Conservation (phyloP, 495 filamentous ascomycete species). For the Aspergillus sclerotiicarbonarius region DNA sequence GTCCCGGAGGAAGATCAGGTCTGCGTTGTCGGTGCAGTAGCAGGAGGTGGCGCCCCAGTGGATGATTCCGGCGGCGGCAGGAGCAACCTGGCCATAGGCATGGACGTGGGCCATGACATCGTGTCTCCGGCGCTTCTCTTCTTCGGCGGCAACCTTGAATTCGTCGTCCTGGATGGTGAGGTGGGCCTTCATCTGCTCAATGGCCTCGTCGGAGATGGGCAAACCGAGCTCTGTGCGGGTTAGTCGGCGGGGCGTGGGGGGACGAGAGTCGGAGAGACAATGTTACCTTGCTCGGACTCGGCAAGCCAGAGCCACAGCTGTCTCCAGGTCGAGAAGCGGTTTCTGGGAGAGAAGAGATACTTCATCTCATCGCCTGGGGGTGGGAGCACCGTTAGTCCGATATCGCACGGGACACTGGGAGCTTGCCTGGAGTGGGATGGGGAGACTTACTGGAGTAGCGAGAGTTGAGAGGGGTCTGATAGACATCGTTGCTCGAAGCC, state of each 20-base stretch:
- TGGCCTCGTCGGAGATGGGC: constrained; percentile 65
- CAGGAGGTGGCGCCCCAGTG: constrained; percentile 71
- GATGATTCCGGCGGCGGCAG: constrained; percentile 83
- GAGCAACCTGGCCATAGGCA: constrained; percentile 68
- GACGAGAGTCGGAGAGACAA: constrained; percentile 6
- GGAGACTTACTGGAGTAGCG: constrained; percentile 64
- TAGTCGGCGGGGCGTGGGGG: constrained; percentile 20
- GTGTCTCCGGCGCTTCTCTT: constrained; percentile 74
- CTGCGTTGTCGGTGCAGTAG: constrained; percentile 82
- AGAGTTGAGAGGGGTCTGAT: constrained; percentile 70
- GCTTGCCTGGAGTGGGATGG: not conserved
- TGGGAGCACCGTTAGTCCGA: constrained; percentile 22
- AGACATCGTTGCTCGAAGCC: constrained; percentile 62
- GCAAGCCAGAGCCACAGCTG: constrained; percentile 81
- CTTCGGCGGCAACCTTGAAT: constrained; percentile 71
- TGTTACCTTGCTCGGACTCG: constrained; percentile 69
- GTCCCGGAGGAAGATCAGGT: constrained; percentile 78
- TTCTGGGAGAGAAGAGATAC: constrained; percentile 67
- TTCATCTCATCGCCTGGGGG: constrained; percentile 48
- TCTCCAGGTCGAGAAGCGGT: constrained; percentile 73
- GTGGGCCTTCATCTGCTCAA: constrained; percentile 72
- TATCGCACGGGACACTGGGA: constrained; percentile 9
- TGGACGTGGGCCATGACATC: constrained; percentile 76
- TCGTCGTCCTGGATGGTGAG: constrained; percentile 73
- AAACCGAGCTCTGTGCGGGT: constrained; percentile 45